A percentile compares a stretch with the other conserved stretches of the same genome.
Conservation (phyloP, 2,329 filamentous ascomycete species). For the Penicillium sp. region DNA sequence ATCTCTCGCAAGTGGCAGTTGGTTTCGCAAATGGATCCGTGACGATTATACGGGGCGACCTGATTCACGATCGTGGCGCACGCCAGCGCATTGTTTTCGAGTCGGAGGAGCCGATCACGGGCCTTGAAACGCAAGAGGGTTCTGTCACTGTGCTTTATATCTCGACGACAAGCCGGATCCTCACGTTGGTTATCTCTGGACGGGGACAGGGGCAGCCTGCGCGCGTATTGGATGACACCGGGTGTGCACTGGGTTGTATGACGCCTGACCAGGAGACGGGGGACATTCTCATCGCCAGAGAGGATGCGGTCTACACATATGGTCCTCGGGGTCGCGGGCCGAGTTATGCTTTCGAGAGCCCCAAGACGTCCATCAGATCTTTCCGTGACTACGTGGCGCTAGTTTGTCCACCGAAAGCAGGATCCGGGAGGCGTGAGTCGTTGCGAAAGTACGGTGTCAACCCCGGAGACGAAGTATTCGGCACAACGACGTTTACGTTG, state of each 20-base stretch:
- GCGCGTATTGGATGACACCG: slow-evolving; percentile 80
- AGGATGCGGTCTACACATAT: slow-evolving; percentile 96
- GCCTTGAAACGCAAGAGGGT: slow-evolving; percentile 69
- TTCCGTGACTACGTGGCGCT: slow-evolving; percentile 84
- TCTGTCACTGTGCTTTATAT: slow-evolving; percentile 77
- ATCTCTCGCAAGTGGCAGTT: slow-evolving; percentile 86
- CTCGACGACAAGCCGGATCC: slow-evolving; percentile 79
- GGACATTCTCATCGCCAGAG: slow-evolving; percentile 84
- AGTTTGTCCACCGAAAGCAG: slow-evolving; percentile 69
- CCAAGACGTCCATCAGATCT: slow-evolving; percentile 74
- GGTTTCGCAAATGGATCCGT: slow-evolving; percentile 95
- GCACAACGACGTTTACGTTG: slow-evolving; percentile 80
- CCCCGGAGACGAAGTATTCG: slow-evolving; percentile 73
- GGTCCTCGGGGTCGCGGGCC: slow-evolving; percentile 77
- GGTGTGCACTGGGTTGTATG: slow-evolving; percentile 94
- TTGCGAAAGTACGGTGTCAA: slow-evolving; percentile 70
- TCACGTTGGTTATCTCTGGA: slow-evolving; percentile 81
- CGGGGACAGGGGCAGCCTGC: slow-evolving; percentile 85
- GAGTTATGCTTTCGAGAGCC: slow-evolving; percentile 84
- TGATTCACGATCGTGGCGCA: slow-evolving; percentile 91
- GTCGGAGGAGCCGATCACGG: slow-evolving; percentile 92
- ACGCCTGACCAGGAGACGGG: slow-evolving; percentile 72
- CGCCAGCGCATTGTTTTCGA: slow-evolving; percentile 94
- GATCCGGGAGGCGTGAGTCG: slow-evolving; percentile 53
- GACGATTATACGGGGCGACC: slow-evolving; percentile 84